A percentile compares a stretch with the other conserved stretches of the same genome.
Conservation (phyloP, 257 asterid species). For the Nicotiana knightiana region DNA sequence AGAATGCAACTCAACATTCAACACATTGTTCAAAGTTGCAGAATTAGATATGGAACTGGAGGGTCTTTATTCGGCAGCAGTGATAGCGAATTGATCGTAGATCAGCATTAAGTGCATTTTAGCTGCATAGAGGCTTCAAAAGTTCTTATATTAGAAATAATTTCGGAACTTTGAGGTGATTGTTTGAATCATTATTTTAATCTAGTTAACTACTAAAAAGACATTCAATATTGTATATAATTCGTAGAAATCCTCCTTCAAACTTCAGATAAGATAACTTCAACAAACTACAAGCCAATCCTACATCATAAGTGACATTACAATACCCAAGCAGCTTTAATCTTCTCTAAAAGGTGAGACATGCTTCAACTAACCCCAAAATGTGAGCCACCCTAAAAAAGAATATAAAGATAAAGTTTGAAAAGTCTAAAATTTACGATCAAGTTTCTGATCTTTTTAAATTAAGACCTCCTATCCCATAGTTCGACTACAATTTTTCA, state of each 20-base stretch:
- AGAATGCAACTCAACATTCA: neutral
- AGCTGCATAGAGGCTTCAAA: neutral
- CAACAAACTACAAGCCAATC: neutral
- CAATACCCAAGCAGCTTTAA: neutral
- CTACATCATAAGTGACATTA: neutral
- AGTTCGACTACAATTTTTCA: neutral
- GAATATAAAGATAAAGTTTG: neutral
- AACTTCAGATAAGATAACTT: neutral
- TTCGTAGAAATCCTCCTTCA: neutral
- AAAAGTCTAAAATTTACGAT: neutral
- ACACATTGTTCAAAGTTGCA: neutral
- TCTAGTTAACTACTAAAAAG: neutral
- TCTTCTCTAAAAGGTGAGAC: neutral
- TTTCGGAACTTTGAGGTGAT: neutral
- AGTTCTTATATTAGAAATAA: neutral
- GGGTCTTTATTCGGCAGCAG: neutral
- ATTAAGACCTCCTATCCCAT: neutral
- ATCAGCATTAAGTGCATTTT: neutral
- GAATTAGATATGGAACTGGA: neutral
- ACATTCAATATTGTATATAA: neutral
- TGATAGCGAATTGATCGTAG: neutral
- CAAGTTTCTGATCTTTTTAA: neutral
- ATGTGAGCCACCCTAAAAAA: neutral
- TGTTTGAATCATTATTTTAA: neutral
- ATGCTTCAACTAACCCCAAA: neutral